Evolutionary conservation across 1,284 basidiomycete genomes (phyloP).

Genomic region (Phenoliferia sp.): DNA sequence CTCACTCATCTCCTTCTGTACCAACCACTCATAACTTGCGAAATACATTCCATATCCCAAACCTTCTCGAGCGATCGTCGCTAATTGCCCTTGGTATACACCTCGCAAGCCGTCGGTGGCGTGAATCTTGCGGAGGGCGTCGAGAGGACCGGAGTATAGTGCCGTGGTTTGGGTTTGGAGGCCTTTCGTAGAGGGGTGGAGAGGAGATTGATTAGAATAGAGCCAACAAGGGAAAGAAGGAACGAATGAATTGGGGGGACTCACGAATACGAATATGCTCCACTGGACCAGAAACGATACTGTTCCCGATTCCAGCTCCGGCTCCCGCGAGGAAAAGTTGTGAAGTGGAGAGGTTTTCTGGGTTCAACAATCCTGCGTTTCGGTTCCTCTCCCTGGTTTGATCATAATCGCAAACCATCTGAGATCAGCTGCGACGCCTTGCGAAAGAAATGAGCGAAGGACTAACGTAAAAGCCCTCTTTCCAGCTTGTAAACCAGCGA

Average conservation of each 20-base stretch:
- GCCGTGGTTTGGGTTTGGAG: constrained; percentile 69
- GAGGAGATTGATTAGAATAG: constrained; percentile 2
- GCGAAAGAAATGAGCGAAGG: neutral
- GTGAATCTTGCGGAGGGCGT: constrained; percentile 78
- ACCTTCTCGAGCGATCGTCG: constrained; percentile 67
- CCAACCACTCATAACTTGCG: constrained; percentile 84
- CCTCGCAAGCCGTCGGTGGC: constrained; percentile 69
- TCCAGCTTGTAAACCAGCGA: constrained; percentile 81
- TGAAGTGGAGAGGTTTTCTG: constrained; percentile 53
- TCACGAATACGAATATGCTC: constrained; percentile 95
- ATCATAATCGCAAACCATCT: neutral
- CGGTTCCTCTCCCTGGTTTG: constrained; percentile 36
- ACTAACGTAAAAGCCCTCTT: constrained; percentile 78
- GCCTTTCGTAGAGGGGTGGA: constrained; percentile 49
- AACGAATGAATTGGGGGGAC: constrained; percentile 42
- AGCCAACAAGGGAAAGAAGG: neutral
- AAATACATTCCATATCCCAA: constrained; percentile 61
- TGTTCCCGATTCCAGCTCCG: constrained; percentile 82
- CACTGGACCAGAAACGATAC: constrained; percentile 87
- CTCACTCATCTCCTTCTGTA: constrained; percentile 71
- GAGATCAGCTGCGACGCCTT: neutral
- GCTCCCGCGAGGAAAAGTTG: constrained; percentile 78
- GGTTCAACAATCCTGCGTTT: constrained; percentile 58
- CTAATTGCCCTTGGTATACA: constrained; percentile 86
- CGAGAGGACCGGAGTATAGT: constrained; percentile 73